Percentiles rank a stretch among this genome's conserved stretches.
These are phyloP conservation scores for Rhizophagus clarus DNA, from an alignment of 192 early-diverging fungal genomes.

Conservation along the genomic window DNA sequence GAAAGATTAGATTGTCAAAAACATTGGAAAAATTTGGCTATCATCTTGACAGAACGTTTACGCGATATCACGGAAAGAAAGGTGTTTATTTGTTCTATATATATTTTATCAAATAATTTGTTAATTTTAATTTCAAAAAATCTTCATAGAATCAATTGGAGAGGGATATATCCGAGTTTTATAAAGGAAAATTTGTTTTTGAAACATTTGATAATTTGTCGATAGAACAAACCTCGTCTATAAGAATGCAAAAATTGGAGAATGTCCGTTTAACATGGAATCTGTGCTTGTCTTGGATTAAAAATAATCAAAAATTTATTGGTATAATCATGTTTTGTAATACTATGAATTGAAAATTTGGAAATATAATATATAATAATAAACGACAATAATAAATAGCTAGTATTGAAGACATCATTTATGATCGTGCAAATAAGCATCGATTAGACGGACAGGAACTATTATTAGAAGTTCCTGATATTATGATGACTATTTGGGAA, in stretches of 20 bases:
- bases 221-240: not conserved
- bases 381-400: not conserved
- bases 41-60: not conserved
- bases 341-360: not conserved
- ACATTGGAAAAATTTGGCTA: slow-evolving; percentile 6
- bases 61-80: not conserved
- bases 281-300: not conserved
- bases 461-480: not conserved
- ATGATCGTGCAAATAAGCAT: slow-evolving; percentile 3
- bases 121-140: not conserved
- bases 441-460: not conserved
- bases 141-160: not conserved
- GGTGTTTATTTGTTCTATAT: not conserved
- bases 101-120: not conserved
- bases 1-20: not conserved
- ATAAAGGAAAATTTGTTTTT: not conserved
- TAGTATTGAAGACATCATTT: slow-evolving; percentile 1
- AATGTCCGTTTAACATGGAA: not conserved
- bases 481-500: slow-evolving; percentile 15
- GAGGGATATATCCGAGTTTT: not conserved
- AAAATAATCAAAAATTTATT: not conserved
- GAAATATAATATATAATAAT: not conserved
- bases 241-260: not conserved
- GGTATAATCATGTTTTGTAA: not conserved
- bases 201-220: slow-evolving; percentile 5